Evolutionary conservation across 805 yeast species (phyloP), one percentile per base, ranked within the genome.

Genomic region (Kazachstania bromeliacearum): DNA sequence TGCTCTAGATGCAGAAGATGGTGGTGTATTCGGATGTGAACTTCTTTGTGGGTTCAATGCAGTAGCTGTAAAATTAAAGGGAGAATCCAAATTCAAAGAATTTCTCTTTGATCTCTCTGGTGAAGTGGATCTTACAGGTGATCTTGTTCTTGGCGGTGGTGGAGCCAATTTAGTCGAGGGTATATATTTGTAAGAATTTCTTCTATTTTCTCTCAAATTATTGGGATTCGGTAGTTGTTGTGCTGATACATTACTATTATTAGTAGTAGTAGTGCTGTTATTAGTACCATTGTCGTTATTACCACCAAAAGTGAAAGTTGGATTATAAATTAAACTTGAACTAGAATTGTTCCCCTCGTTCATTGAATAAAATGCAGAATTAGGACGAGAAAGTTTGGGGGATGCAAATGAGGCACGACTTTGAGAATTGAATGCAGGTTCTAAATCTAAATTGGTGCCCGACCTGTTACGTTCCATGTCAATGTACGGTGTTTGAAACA

Each of bases 1-100:
- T 1, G 85, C 74, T 50, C 65, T 53, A n/a, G 56, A 50, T 35
- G 53, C 51, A 23, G 50, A 43, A 7, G 50, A 36, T 7, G 44
- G 40, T 31, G 48, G 51, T 6, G 42, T 48, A 21, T 36, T 38
- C 27, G 36, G 22, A 7, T 19, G n/a, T 9, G 18, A 27, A 19
- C 14, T 2, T n/a, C 43, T 36, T n/a, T 36, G n/a, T 4, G 44
- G 39, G 27, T 37, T 42, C 23, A 36, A 19, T 2, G 48, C 12
- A 7, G 50, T 35, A 7, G 53, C 31, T 18, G 38, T 39, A 33
- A 57, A 56, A 34, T 51, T 50, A 33, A 57, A 57, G 1, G 59
- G 60, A 3, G 55, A 40, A 8, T 50, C 57, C 16, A 53, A 38
- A 14, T 44, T 35, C 10, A 48, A 21, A 3, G 59, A 51, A 2